Conservation (phyloP, 371 early-diverging fungal species). For the Vavraia culicis region DNA sequence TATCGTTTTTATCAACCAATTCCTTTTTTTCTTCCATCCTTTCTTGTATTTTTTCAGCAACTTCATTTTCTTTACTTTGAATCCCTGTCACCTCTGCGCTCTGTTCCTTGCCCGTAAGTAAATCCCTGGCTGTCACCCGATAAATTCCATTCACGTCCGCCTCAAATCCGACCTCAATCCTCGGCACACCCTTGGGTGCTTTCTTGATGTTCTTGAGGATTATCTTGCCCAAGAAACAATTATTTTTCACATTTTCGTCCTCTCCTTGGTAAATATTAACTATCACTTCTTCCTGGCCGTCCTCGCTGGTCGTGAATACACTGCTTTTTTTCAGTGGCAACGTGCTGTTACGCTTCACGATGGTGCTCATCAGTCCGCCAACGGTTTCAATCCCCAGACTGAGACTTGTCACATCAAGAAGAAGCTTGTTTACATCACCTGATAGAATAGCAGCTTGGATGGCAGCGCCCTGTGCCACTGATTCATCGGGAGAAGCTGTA, state of each 20-base stretch:
- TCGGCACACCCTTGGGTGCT: slow-evolving; percentile 73
- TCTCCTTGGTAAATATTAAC: slow-evolving; percentile 96
- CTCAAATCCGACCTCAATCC: slow-evolving; percentile 90
- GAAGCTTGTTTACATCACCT: slow-evolving; percentile 70
- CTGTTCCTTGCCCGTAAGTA: slow-evolving; percentile 72
- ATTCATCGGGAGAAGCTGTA: slow-evolving; percentile 91
- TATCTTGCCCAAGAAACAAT: slow-evolving; percentile 86
- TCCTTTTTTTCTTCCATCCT: too few relatives aligned
- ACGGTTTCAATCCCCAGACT: slow-evolving; percentile 59
- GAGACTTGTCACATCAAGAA: slow-evolving; percentile 87
- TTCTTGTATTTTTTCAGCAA: too few relatives aligned
- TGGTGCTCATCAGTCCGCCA: slow-evolving; percentile 79
- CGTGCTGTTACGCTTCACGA: slow-evolving; percentile 89
- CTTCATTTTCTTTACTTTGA: too few relatives aligned
- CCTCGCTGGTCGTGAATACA: slow-evolving; percentile 91
- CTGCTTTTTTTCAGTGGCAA: slow-evolving; percentile 96
- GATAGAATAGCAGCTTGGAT: slow-evolving; percentile 87
- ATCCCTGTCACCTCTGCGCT: slow-evolving; percentile 36
- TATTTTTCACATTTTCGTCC: slow-evolving; percentile 76
- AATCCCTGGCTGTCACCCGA: slow-evolving; percentile 85
- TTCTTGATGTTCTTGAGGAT: slow-evolving; percentile 53
- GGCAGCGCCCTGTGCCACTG: slow-evolving; percentile 92
- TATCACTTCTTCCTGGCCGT: slow-evolving; percentile 86
- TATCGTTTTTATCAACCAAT: too few relatives aligned
- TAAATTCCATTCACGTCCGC: slow-evolving; percentile 96